Base-by-base conservation (phyloP, 2,329 filamentous ascomycete species). In the Leptographium flavum region DNA sequence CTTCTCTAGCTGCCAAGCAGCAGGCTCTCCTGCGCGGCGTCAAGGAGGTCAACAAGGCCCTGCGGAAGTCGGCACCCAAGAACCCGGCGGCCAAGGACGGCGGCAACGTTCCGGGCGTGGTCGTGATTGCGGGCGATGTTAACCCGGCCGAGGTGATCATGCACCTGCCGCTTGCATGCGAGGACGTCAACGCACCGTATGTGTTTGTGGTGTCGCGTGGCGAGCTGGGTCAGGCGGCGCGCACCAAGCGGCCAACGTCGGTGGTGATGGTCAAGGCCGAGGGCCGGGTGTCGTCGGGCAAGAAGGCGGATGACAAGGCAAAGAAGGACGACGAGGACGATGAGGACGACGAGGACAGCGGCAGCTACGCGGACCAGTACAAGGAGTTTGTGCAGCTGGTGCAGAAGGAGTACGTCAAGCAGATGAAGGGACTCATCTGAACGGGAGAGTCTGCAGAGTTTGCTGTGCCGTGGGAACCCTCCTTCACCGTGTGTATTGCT, bases 101-200 rank as follows among this genome's bases (percentile, higher is more conserved):
- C 45, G 48, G 51, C 38, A 48, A 50, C 17, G 71, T 79, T 58
- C 80, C 84, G 38, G 74, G 79, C 54, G 74, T 98, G 54, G 87
- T 95, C 57, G 73, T 98, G 62, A 86, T 98, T 55, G 92, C 92
- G 31, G 92, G 86, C 56, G 92, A 98, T 66, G 96, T 98, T 70
- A 94, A 86, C 44, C 92, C 92, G 53, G 90, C 92, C 81, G 92
- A 98, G 65, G 92, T 98, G 63, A 95, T 98, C 69, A 92, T 86
- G 49, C 92, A 98, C 69, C 85, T 98, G 54, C 92, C 92, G 57
- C 85, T 98, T 47, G 81, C 96, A 47, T 96, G 92, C 74, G 92
- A 98, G 70, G 90, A 96, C 68, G 88, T 95, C 74, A 86, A 85
- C 66, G 86, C 95, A 49, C 92, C 92, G 30, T 98, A 96, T 69